phyloP scores from a whole-genome alignment of 805 yeast genomes.

The Schwanniomyces pseudopolymorphus region DNA sequence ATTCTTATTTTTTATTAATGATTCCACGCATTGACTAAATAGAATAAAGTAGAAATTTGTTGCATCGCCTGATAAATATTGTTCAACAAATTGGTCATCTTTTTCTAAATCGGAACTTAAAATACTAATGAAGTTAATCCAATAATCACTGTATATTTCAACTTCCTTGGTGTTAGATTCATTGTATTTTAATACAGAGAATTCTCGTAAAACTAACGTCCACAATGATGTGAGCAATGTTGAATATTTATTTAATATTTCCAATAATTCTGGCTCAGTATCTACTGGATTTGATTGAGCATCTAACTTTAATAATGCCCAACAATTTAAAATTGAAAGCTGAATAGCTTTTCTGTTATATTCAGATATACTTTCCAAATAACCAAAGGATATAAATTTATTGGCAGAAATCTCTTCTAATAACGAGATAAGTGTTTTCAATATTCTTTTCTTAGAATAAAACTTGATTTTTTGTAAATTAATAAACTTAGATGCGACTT shows the following conservation, averaged over 20 bases:
- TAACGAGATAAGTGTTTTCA: conserved; percentile 63
- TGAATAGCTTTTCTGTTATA: conserved; percentile 52
- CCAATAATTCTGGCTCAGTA: conserved; percentile 46
- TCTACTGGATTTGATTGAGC: conserved; percentile 19
- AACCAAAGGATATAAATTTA: conserved; percentile 53
- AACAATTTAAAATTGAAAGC: conserved; percentile 62
- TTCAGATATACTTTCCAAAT: conserved; percentile 47
- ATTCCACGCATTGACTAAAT: conserved; percentile 81
- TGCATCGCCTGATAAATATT: conserved; percentile 55
- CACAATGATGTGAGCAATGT: conserved; percentile 70
- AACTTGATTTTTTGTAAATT: conserved; percentile 43
- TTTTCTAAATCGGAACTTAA: conserved; percentile 62
- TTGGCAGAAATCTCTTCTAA: conserved; percentile 56
- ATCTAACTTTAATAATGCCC: conserved; percentile 61
- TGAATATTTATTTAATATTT: conserved; percentile 55
- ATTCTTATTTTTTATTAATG: conserved; percentile 50
- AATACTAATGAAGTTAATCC: conserved; percentile 79
- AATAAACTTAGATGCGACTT: conserved; percentile 74
- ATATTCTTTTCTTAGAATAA: conserved; percentile 48
- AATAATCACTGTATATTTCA: conserved; percentile 55
- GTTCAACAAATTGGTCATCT: conserved; percentile 44
- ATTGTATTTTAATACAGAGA: conserved; percentile 62
- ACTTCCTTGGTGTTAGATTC: conserved; percentile 39
- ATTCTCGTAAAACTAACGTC: conserved; percentile 75
- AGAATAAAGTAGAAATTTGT: conserved; percentile 72